phyloP scores from a whole-genome alignment of 306 rosid genomes.

The Cicer judaicum region DNA sequence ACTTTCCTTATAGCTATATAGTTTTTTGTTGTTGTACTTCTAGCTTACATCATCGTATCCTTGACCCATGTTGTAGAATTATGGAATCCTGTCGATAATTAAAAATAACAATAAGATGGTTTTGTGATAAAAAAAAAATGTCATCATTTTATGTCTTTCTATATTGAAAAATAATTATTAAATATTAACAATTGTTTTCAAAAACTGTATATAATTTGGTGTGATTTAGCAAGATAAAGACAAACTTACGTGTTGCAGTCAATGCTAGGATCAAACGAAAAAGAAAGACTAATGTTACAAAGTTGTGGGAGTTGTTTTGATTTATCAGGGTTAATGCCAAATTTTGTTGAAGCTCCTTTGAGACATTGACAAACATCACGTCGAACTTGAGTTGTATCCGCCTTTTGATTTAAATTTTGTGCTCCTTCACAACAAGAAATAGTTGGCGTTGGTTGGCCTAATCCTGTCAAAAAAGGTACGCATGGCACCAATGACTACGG shows the following conservation, averaged over 20 bases:
- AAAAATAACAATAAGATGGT: no score
- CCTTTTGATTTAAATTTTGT: neutral
- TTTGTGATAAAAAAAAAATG: no score
- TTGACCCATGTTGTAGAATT: no score
- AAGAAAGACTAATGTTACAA: neutral
- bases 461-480: neutral
- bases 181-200: no score
- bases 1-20: no score
- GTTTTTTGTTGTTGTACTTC: no score
- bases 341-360: neutral
- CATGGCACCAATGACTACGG: neutral
- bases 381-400: neutral
- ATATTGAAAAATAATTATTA: no score
- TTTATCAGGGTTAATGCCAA: neutral
- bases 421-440: neutral
- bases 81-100: no score
- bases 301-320: neutral
- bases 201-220: no score
- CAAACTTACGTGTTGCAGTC: neutral
- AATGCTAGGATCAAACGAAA: neutral
- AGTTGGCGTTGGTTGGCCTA: neutral
- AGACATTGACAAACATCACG: neutral
- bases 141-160: neutral
- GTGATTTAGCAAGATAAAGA: neutral
- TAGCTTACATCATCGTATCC: no score